phyloP scores from a whole-genome alignment of 495 filamentous ascomycete species.

The Talaromyces trachyspermus region DNA sequence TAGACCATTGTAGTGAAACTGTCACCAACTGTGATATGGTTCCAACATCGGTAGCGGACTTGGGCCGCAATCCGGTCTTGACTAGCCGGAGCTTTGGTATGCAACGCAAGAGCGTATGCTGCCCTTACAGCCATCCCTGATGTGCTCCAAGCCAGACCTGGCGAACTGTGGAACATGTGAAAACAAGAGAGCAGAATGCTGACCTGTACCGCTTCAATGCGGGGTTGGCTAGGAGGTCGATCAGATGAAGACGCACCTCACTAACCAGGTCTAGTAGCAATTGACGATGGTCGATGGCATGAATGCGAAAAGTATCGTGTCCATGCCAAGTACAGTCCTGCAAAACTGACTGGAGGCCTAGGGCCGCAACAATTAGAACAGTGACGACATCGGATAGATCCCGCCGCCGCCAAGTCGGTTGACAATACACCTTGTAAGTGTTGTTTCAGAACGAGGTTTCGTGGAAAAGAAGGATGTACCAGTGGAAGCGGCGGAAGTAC shows the following conservation, averaged over 20 bases:
- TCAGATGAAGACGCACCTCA: slow-evolving; percentile 14
- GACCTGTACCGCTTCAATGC: slow-evolving; percentile 16
- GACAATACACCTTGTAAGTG: slow-evolving; percentile 9
- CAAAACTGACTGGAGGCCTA: slow-evolving; percentile 14
- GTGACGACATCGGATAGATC: slow-evolving; percentile 13
- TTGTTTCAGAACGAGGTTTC: slow-evolving; percentile 13
- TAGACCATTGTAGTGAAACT: slow-evolving; percentile 16
- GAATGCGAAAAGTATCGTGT: slow-evolving; percentile 8
- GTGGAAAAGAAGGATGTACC: slow-evolving; percentile 15
- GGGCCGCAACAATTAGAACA: slow-evolving; percentile 13
- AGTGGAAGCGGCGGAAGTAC: slow-evolving; percentile 16
- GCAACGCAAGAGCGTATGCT: slow-evolving; percentile 12
- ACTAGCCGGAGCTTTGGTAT: slow-evolving; percentile 7
- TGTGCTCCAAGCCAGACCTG: slow-evolving; percentile 14
- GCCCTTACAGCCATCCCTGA: slow-evolving; percentile 14
- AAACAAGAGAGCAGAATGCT: slow-evolving; percentile 14
- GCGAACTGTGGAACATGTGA: slow-evolving; percentile 15
- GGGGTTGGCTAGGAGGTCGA: slow-evolving; percentile 13
- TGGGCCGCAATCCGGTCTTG: slow-evolving; percentile 9
- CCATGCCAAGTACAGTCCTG: slow-evolving; percentile 12
- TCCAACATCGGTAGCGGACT: slow-evolving; percentile 16
- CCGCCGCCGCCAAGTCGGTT: slow-evolving; percentile 11
- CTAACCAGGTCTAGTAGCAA: slow-evolving; percentile 7
- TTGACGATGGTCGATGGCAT: slow-evolving; percentile 6
- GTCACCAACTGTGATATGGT: slow-evolving; percentile 15